These are phyloP conservation scores for Pyricularia pennisetigena DNA, from an alignment of 2,329 filamentous ascomycete genomes.

Conservation along the genomic window DNA sequence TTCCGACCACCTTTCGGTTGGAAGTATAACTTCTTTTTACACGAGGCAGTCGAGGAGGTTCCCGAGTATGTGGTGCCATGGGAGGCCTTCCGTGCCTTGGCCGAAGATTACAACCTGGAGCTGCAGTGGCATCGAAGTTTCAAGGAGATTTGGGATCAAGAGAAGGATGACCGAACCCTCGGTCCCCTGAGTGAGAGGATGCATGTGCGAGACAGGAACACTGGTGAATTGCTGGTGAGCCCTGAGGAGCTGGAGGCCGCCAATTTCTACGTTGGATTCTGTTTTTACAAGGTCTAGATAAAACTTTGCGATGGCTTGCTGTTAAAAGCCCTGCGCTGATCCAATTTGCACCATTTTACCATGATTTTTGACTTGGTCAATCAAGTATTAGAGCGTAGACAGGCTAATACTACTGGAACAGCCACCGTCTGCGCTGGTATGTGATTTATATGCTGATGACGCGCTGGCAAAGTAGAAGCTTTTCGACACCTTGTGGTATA, in stretches of 20 bases:
- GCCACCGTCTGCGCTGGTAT: background rate
- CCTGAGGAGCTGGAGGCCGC: slow-evolving; percentile 89
- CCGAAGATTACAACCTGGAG: slow-evolving; percentile 94
- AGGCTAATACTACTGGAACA: background rate
- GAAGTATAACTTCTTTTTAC: slow-evolving; percentile 95
- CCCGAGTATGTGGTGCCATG: slow-evolving; percentile 97
- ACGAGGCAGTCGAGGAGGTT: slow-evolving; percentile 91
- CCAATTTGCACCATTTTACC: background rate
- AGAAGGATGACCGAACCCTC: slow-evolving; percentile 75
- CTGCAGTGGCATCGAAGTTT: slow-evolving; percentile 90
- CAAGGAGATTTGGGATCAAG: slow-evolving; percentile 80
- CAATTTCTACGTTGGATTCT: slow-evolving; percentile 87
- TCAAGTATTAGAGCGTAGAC: background rate
- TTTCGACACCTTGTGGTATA: background rate
- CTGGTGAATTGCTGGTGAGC: slow-evolving; percentile 59
- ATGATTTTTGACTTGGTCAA: background rate
- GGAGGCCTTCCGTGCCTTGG: slow-evolving; percentile 92
- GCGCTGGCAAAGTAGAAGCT: background rate
- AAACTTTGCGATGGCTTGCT: background rate
- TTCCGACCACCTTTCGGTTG: slow-evolving; percentile 94
- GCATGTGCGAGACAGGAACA: slow-evolving; percentile 70
- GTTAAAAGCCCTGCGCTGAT: background rate
- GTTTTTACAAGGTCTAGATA: slow-evolving; percentile 80
- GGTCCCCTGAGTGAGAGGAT: slow-evolving; percentile 89
- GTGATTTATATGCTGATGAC: background rate